These are phyloP conservation scores for Rhamnella rubrinervis DNA, from an alignment of 331 rosid genomes.

Conservation along the genomic window DNA sequence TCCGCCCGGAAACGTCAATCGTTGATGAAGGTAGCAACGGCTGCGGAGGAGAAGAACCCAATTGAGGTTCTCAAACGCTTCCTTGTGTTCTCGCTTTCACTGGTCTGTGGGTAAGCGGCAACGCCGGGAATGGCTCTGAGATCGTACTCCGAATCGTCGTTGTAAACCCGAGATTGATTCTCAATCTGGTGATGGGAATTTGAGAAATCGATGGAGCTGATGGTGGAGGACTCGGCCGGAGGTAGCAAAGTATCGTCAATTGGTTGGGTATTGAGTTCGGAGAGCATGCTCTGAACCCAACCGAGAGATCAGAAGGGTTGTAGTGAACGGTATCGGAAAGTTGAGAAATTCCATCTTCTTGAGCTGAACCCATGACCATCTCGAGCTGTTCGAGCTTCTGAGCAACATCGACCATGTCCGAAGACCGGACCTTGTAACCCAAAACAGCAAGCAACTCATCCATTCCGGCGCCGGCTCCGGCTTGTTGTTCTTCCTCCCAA, in stretches of 20 bases:
- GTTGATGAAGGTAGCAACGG: not conserved
- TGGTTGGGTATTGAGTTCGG: slow-evolving; percentile 51
- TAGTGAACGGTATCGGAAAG: slow-evolving; percentile 72
- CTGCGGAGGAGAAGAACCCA: slow-evolving; percentile 1
- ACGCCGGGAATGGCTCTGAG: slow-evolving; percentile 77
- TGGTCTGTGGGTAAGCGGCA: slow-evolving; percentile 36
- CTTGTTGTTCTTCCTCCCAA: slow-evolving; percentile 47
- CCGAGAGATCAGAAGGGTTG: slow-evolving; percentile 77
- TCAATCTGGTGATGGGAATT: slow-evolving; percentile 19
- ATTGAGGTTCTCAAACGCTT: slow-evolving; percentile 42
- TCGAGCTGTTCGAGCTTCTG: slow-evolving; percentile 75
- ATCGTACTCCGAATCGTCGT: slow-evolving; percentile 72
- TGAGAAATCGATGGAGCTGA: slow-evolving; percentile 9
- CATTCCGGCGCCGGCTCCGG: slow-evolving; percentile 32
- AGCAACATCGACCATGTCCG: slow-evolving; percentile 83
- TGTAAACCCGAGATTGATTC: slow-evolving; percentile 27
- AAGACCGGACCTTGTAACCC: slow-evolving; percentile 69
- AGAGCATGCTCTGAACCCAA: slow-evolving; percentile 78
- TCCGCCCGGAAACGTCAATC: not conserved
- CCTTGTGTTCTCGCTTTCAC: not conserved
- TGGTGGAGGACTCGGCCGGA: slow-evolving; percentile 13
- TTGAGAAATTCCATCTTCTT: slow-evolving; percentile 62
- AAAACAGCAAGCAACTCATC: slow-evolving; percentile 66
- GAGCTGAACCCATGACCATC: slow-evolving; percentile 65
- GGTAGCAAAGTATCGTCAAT: slow-evolving; percentile 25